These are phyloP conservation scores for Tetracladium maxilliforme DNA, from an alignment of 2,329 filamentous ascomycete species.

Conservation along the genomic window DNA sequence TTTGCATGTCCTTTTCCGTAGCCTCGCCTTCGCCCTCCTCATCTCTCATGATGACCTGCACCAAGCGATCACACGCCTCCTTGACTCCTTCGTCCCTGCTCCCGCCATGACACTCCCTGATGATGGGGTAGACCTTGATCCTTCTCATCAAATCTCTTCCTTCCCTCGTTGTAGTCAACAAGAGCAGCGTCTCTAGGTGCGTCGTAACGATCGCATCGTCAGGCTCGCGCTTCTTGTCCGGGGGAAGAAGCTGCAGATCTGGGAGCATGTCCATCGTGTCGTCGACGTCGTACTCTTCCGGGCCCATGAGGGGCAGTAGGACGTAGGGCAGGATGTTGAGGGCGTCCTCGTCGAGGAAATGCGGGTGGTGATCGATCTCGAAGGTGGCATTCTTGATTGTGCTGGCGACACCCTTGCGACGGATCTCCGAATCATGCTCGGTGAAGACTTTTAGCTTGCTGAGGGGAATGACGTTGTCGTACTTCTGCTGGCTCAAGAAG, in stretches of 20 bases:
- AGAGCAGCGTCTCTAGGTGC: constrained; percentile 75
- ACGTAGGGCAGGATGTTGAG: constrained; percentile 81
- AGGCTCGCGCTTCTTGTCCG: constrained; percentile 74
- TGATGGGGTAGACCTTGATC: constrained; percentile 75
- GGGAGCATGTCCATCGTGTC: constrained; percentile 78
- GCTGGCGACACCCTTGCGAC: constrained; percentile 85
- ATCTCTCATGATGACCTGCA: no score
- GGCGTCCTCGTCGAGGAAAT: constrained; percentile 55
- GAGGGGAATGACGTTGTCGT: constrained; percentile 75
- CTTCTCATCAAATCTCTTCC: constrained; percentile 61
- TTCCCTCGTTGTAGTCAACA: constrained; percentile 65
- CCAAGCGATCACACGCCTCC: constrained; percentile 76
- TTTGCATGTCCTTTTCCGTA: no score
- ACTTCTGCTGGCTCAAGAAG: constrained; percentile 58
- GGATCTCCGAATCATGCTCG: constrained; percentile 69
- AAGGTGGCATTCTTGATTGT: constrained; percentile 93
- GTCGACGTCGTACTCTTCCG: constrained; percentile 77
- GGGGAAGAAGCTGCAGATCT: constrained; percentile 77
- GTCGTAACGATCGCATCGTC: constrained; percentile 68
- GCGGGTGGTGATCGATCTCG: constrained; percentile 56
- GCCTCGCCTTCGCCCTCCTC: no score
- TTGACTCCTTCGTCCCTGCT: constrained; percentile 66
- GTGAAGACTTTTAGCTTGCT: constrained; percentile 92
- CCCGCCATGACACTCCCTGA: constrained; percentile 71
- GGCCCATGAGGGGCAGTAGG: constrained; percentile 73